phyloP scores from a whole-genome alignment of 768 basidiomycete genomes.

The Asterophora lycoperdoides region DNA sequence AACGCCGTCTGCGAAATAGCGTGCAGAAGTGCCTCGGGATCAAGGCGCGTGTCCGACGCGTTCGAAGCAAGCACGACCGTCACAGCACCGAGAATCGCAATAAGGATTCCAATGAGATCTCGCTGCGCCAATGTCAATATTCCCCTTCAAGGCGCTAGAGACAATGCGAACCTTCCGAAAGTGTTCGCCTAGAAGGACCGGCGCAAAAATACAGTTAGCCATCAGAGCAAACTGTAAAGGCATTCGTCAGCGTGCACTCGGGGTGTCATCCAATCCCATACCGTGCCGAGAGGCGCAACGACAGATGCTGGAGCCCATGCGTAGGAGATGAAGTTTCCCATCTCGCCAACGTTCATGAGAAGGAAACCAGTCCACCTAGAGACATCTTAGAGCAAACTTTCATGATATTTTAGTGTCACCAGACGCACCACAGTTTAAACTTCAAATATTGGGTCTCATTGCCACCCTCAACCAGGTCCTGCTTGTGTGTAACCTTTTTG shows the following conservation, averaged over 20 bases:
- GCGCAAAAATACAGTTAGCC: constrained; percentile 93
- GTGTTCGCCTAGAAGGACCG: constrained; percentile 74
- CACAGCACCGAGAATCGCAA: constrained; percentile 85
- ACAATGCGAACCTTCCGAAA: constrained; percentile 62
- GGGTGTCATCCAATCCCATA: constrained; percentile 34
- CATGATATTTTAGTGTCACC: not conserved
- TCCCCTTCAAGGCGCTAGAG: constrained; percentile 7
- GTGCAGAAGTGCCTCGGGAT: constrained; percentile 58
- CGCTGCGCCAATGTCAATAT: constrained; percentile 39
- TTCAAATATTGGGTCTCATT: constrained; percentile 75
- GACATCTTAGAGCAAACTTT: not conserved
- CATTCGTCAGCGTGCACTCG: constrained; percentile 8
- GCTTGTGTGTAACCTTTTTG: constrained; percentile 6
- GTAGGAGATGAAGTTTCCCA: constrained; percentile 87
- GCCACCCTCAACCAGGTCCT: constrained; percentile 30
- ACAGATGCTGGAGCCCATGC: constrained; percentile 89
- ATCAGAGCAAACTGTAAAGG: constrained; percentile 74
- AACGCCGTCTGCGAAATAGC: constrained; percentile 75
- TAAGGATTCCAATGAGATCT: constrained; percentile 71
- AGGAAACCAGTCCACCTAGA: constrained; percentile 85
- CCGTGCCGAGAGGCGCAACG: constrained; percentile 94
- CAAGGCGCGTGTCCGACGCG: constrained; percentile 63
- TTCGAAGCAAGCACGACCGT: constrained; percentile 87
- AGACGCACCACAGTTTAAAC: constrained; percentile 74
- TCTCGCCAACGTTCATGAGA: constrained; percentile 89